Conservation (phyloP, 345 rosid genomes). For the Pistacia atlantica region DNA sequence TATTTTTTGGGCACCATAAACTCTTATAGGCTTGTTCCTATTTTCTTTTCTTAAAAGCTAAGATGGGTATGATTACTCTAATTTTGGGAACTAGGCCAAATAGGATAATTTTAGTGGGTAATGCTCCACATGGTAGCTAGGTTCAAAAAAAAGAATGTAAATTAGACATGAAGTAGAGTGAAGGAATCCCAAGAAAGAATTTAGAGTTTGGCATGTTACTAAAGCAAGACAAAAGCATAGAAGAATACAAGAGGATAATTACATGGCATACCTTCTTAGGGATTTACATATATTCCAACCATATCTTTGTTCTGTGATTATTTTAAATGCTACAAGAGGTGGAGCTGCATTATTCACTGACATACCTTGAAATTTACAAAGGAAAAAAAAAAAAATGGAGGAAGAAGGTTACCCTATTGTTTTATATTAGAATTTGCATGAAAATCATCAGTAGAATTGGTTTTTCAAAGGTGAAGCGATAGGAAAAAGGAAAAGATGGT, state of each 20-base stretch:
- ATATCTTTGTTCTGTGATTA: slow-evolving; percentile 18
- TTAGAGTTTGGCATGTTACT: slow-evolving; percentile 76
- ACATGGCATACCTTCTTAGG: slow-evolving; percentile 43
- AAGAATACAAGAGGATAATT: slow-evolving; percentile 45
- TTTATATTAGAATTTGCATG: slow-evolving; percentile 40
- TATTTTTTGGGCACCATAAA: background rate
- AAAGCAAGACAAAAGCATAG: slow-evolving; percentile 66
- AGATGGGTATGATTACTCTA: slow-evolving; percentile 31
- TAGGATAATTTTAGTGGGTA: slow-evolving; percentile 17
- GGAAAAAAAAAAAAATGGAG: background rate
- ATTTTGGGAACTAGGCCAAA: slow-evolving; percentile 21
- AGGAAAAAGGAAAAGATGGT: slow-evolving; percentile 35
- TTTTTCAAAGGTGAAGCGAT: slow-evolving; percentile 38
- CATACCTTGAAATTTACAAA: slow-evolving; percentile 46
- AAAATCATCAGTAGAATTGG: slow-evolving; percentile 49
- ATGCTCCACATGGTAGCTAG: slow-evolving; percentile 15
- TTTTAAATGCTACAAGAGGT: slow-evolving; percentile 17
- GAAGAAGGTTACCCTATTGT: slow-evolving; percentile 8
- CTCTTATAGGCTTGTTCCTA: slow-evolving; percentile 4
- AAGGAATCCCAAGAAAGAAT: slow-evolving; percentile 82
- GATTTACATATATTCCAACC: slow-evolving; percentile 44
- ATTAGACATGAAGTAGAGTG: slow-evolving; percentile 31
- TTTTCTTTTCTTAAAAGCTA: slow-evolving; percentile 2
- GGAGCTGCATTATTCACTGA: slow-evolving; percentile 30
- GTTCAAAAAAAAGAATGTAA: slow-evolving; percentile 2